Evolutionary conservation across 768 basidiomycete genomes (phyloP), one percentile per base, ranked within the genome.

Genomic region (Lentinula edodes): DNA sequence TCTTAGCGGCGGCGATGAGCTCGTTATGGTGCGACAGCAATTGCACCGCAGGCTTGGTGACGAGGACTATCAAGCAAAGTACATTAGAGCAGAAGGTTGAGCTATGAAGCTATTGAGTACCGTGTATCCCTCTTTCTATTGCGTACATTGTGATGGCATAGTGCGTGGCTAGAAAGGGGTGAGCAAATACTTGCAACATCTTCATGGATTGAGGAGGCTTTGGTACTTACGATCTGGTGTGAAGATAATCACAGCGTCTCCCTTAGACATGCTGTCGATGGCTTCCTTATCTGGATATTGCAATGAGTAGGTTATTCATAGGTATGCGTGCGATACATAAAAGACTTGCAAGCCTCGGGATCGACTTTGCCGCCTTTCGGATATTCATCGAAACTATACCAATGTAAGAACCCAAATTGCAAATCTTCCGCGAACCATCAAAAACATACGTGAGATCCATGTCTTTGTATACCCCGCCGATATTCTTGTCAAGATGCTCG

Each of bases 31-130:
- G 88, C 56, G 85, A 80, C 60, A 97, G 81, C 16, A 91, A 79
- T 68, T 96, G 88, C 0, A 92, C 93, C 4, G 93, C 95, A 3
- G 95, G 95, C 73, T 96, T 97, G 48, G 95, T 97, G 63, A 96
- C 83, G 43, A 96, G 84, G 54, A 96, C 55, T 56, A 56, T 23
- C 10, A 54, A 36, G 13, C 9, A 7, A n/a, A 41, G 6, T 15
- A 36, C 35, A 2, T 28, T 16, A 54, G n/a, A 1, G 20, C 6
- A 35, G 13, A 18, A 6, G 38, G 20, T 3, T 32, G 53, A 41
- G 36, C 35, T 12, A n/a, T 7, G 3, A 13, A 28, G 16, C 20
- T 18, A 28, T 4, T 28, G 28, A 15, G 20, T 45, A 56, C 55
- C 94, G 70, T 96, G 95, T 50, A 95, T 76, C 0, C 89, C 88